Evolutionary conservation across 306 rosid species (phyloP).

Genomic region (Vachellia pachyceras): DNA sequence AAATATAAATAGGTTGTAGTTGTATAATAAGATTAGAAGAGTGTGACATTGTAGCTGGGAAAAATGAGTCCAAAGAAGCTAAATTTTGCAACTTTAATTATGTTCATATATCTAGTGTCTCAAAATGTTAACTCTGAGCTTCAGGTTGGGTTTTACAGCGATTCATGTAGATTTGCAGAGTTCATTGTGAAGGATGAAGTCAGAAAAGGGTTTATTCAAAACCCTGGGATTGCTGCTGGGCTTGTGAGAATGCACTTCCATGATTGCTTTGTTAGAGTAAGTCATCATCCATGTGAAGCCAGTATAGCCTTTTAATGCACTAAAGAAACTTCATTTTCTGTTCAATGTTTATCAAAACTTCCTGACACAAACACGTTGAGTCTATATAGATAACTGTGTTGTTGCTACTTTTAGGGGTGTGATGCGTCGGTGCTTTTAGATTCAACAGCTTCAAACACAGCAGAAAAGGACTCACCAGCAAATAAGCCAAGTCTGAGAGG

Average conservation of each 20-base stretch:
- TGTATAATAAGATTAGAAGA: constrained; percentile 24
- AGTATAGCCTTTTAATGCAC: not conserved
- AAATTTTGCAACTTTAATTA: constrained; percentile 18
- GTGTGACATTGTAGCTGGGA: constrained; percentile 29
- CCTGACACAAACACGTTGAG: not conserved
- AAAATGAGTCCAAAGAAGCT: constrained; percentile 50
- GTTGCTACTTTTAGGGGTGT: constrained; percentile 60
- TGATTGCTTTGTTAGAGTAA: constrained; percentile 79
- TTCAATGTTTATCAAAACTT: not conserved
- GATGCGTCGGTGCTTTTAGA: constrained; percentile 78
- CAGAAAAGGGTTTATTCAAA: constrained; percentile 32
- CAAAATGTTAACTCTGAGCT: constrained; percentile 57
- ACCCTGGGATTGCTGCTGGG: constrained; percentile 71
- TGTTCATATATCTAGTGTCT: constrained; percentile 38
- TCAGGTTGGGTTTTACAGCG: constrained; percentile 60
- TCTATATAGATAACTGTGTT: not conserved
- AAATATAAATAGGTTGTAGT: constrained; percentile 38
- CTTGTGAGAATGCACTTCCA: constrained; percentile 84
- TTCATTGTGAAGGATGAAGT: constrained; percentile 68
- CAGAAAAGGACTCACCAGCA: constrained; percentile 73
- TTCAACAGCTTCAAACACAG: constrained; percentile 65
- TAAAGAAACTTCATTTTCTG: not conserved
- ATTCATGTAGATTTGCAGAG: constrained; percentile 64
- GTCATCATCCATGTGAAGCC: constrained; percentile 37
- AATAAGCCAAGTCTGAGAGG: constrained; percentile 78